phyloP scores from a whole-genome alignment of 1,139 yeast genomes.

The Saccharomyces hybrid region DNA sequence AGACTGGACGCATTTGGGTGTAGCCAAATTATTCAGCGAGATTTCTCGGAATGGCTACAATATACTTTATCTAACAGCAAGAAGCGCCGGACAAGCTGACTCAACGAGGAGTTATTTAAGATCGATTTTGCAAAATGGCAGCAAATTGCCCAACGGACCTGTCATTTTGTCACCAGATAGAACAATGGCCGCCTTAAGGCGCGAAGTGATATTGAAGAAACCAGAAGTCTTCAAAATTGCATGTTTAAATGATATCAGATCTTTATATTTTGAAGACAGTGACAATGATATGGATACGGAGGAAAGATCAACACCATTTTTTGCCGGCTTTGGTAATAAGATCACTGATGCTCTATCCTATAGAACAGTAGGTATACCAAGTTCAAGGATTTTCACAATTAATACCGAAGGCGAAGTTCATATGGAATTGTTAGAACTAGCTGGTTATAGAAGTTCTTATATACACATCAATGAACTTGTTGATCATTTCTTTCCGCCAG shows the following conservation, averaged over 20 bases:
- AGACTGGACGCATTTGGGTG: constrained; percentile 98
- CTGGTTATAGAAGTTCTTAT: constrained; percentile 85
- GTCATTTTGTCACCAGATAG: constrained; percentile 94
- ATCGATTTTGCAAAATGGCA: constrained; percentile 71
- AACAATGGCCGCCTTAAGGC: constrained; percentile 85
- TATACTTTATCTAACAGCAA: constrained; percentile 84
- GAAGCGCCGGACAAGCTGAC: constrained; percentile 95
- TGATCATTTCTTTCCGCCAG: constrained; percentile 96
- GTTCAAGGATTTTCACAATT: constrained; percentile 90
- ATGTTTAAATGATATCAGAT: constrained; percentile 77
- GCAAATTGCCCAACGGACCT: constrained; percentile 78
- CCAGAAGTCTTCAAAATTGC: constrained; percentile 99
- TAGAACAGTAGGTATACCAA: constrained; percentile 88
- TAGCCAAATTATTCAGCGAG: constrained; percentile 82
- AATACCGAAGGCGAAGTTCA: constrained; percentile 96
- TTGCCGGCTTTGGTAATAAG: constrained; percentile 95
- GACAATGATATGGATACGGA: constrained; percentile 19
- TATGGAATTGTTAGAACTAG: constrained; percentile 89
- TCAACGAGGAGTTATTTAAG: constrained; percentile 76
- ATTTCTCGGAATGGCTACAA: constrained; percentile 84
- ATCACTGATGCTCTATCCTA: constrained; percentile 96
- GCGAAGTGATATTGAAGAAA: constrained; percentile 88
- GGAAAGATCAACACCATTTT: constrained; percentile 50
- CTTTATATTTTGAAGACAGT: constrained; percentile 40
- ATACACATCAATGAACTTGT: constrained; percentile 87